Evolutionary conservation across 495 filamentous ascomycete genomes (phyloP).

Genomic region (Sporormia fimetaria): DNA sequence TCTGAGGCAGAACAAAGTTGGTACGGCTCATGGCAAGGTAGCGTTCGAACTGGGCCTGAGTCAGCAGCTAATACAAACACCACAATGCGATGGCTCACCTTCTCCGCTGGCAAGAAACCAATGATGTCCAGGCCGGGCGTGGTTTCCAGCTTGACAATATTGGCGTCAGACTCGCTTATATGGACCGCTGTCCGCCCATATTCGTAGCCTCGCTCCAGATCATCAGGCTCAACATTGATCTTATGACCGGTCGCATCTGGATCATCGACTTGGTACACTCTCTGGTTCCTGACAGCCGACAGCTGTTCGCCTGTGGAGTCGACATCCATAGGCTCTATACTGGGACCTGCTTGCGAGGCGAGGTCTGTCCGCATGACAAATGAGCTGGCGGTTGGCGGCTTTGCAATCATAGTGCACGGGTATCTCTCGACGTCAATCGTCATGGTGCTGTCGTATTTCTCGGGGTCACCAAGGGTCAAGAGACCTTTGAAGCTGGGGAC

Average conservation of each 20-base stretch:
- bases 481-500: conserved; percentile 67
- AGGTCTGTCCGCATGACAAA: conserved; percentile 49
- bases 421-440: conserved; percentile 84
- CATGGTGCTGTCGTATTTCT: conserved; percentile 62
- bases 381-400: conserved; percentile 59
- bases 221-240: conserved; percentile 68
- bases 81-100: conserved; percentile 38
- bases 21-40: conserved; percentile 75
- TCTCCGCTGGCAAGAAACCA: conserved; percentile 68
- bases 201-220: conserved; percentile 83
- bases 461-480: conserved; percentile 67
- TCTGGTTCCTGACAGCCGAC: conserved; percentile 54
- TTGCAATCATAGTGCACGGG: conserved; percentile 67
- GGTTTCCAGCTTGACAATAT: conserved; percentile 71
- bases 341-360: conserved; percentile 39
- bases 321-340: conserved; percentile 38
- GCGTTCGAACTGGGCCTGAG: conserved; percentile 50
- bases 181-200: conserved; percentile 88
- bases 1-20: conserved; percentile 61
- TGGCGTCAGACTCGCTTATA: conserved; percentile 72
- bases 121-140: conserved; percentile 62
- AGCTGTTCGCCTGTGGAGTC: conserved; percentile 41
- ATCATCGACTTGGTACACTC: conserved; percentile 71
- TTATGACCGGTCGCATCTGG: conserved; percentile 65
- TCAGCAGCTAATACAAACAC: background rate